Base-by-base conservation (phyloP, 106 monocot genomes). In the Cymbidium sinense region DNA sequence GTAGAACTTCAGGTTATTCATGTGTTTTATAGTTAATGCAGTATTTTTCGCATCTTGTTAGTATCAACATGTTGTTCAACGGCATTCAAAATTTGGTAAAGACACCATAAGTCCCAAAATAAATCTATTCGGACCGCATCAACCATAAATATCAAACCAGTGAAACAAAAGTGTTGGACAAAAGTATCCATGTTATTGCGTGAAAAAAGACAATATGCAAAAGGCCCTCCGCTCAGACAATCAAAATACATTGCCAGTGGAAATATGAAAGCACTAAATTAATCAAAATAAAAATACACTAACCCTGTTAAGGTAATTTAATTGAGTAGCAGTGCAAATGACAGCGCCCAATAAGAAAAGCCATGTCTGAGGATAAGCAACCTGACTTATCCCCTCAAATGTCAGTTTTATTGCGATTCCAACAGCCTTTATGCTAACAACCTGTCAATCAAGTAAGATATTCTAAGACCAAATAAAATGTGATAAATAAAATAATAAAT, bases 261-360 rank as follows among this genome's bases (percentile, higher is more conserved):
- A 13, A 11, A 67, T 67, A 15, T 31, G 33, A 67, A 67, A 21
- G 33, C 31, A 67, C 67, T 33, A 67, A 13, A 2, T 31, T 33
- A 67, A 67, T 67, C 33, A 67, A 33, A 67, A 67, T 31, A 67
- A 15, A 11, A 67, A 33, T 17, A 33, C 12, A 33, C 67, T 31
- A 67, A 91, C 94, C 87, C 91, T 95, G 75, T 95, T 95, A 15
- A 95, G 67, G 39, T 91, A 95, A 79, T 89, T 95, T 70, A 95
- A 37, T 75, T 95, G 94, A 69, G 85, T 84, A 35, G 87, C 64
- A 34, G 89, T 82, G 67, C 94, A 91, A 27, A 82, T 65, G 20
- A 89, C 23, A 7, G 87, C 85, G 43, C 91, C 79, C 47, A 70
- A 65, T 9, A 77, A 75, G 80, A 95, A 95, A 61, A 95, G 27